phyloP scores from a whole-genome alignment of 192 early-diverging fungal genomes.

The Lobosporangium transversale region DNA sequence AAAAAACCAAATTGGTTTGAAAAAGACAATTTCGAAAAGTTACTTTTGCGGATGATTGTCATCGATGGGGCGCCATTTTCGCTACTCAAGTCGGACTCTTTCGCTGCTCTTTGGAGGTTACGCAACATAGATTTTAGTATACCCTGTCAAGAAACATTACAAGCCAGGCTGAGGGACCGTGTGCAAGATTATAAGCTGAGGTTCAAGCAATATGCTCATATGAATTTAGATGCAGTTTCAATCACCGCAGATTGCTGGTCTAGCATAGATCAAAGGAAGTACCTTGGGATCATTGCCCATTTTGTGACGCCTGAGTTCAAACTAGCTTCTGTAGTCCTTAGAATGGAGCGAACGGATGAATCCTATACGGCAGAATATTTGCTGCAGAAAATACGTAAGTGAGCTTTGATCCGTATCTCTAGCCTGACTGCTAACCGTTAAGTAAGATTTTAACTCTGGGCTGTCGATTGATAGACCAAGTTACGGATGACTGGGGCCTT shows the following conservation, averaged over 20 bases:
- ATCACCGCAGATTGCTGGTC: background rate
- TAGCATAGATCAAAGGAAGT: background rate
- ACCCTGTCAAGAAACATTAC: too few species aligned
- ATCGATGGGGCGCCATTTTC: background rate
- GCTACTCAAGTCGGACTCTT: background rate
- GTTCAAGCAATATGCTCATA: too few species aligned
- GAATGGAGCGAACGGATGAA: slow-evolving; percentile 2
- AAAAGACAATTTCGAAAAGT: background rate
- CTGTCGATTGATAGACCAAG: background rate
- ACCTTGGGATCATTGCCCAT: slow-evolving; percentile 3
- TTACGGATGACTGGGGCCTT: background rate
- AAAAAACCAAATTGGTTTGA: background rate
- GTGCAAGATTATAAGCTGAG: too few species aligned
- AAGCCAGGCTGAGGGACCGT: too few species aligned
- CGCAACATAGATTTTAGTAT: too few species aligned
- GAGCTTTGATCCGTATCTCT: background rate
- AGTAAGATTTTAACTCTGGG: background rate
- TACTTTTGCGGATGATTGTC: background rate
- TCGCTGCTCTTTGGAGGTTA: too few species aligned
- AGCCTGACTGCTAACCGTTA: background rate
- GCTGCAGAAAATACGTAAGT: background rate
- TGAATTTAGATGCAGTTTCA: too few species aligned
- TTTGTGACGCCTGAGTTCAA: background rate
- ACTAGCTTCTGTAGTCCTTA: background rate
- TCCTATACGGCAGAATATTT: background rate